Base-by-base conservation (phyloP, 345 rosid species). In the Linum lewisii region DNA sequence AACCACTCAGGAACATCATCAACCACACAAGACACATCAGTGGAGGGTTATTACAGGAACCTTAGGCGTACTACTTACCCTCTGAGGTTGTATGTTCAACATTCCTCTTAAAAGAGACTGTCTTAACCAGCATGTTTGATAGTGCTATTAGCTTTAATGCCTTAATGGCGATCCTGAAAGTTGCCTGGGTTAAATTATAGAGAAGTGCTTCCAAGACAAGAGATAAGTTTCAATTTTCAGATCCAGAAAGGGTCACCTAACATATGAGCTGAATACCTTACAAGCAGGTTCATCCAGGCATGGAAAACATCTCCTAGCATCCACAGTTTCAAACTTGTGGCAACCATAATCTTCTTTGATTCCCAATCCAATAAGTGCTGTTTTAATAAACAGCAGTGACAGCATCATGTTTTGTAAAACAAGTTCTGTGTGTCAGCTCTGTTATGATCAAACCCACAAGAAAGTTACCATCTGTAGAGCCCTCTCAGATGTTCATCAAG, bases 221-320 rank as follows among this genome's bases (percentile, higher is more conserved):
- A 23, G 26, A 55, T 42, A n/a, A 22, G 24, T 21, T 18, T 37
- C 8, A 1, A 3, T 21, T 15, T 24, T n/a, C n/a, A n/a, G n/a
- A 34, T 5, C 38, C 38, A 34, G 38, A 34, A n/a, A n/a, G n/a
- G n/a, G n/a, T n/a, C n/a, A n/a, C n/a, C n/a, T n/a, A n/a, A n/a
- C n/a, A n/a, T n/a, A n/a, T n/a, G n/a, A n/a, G n/a, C n/a, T 54
- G 20, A 49, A 21, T 66, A 72, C 84, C 74, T 77, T 80, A 23
- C 72, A 65, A 66, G 80, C 75, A 23, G 84, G 82, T 26, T 80
- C 84, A 24, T 80, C 84, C 79, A 78, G 72, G 73, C 82, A 80
- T 24, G 82, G 84, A 61, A 77, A 75, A 69, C 80, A 75, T 21
- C 76, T 26, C 71, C 84, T 68, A 22, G 82, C 84, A 15, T 57